These are phyloP conservation scores for Monascus ruber DNA, from an alignment of 2,329 filamentous ascomycete species.

Conservation along the genomic window DNA sequence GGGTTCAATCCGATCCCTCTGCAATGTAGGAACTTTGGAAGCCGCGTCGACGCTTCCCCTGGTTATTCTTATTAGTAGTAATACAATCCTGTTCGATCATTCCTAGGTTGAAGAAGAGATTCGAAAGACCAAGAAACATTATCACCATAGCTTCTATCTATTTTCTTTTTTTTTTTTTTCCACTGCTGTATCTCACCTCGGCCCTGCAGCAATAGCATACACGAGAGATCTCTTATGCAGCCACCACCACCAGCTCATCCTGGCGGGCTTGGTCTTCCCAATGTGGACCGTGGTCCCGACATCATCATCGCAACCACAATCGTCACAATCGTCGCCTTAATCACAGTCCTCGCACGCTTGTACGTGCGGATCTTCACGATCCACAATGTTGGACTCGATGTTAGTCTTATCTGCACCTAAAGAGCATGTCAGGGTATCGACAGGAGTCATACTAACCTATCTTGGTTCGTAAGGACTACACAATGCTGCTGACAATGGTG, in stretches of 20 bases:
- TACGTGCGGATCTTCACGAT: conserved; percentile 13
- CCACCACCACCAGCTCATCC: conserved; percentile 1
- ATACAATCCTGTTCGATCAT: background rate
- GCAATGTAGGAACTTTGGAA: too few species aligned
- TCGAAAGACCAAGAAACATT: background rate
- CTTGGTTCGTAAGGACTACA: conserved; percentile 5
- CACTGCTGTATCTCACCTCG: background rate
- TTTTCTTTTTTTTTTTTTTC: background rate
- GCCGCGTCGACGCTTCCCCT: too few species aligned
- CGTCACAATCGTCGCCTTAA: conserved; percentile 4
- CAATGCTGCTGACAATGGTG: conserved; percentile 9
- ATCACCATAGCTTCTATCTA: background rate
- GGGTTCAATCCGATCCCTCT: too few species aligned
- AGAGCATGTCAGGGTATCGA: background rate
- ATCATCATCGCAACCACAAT: conserved; percentile 7
- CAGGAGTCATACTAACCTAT: background rate
- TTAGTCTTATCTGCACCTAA: conserved; percentile 1
- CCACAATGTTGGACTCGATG: conserved; percentile 10
- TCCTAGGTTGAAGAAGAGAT: background rate
- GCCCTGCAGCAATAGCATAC: background rate
- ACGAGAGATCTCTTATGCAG: background rate
- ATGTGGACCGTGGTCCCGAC: conserved; percentile 4
- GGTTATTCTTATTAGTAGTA: background rate
- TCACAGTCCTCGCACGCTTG: conserved; percentile 8
- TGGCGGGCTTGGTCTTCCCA: conserved; percentile 3